Evolutionary conservation across 2,329 filamentous ascomycete species (phyloP).

Genomic region (Taxawa tesnikishii): DNA sequence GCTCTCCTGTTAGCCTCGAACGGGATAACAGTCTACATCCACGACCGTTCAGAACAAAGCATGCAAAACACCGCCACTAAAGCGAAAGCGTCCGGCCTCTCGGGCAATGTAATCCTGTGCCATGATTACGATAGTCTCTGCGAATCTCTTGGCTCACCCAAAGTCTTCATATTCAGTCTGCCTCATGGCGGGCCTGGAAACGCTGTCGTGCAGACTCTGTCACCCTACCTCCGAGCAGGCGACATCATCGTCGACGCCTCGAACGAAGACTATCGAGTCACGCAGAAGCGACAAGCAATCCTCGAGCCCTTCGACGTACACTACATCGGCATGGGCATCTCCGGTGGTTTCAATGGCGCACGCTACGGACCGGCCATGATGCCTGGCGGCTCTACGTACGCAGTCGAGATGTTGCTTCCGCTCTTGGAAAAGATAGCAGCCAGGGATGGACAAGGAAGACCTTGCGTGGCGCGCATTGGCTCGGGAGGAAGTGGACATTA

Average conservation of each 20-base stretch:
- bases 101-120: slow-evolving; percentile 20
- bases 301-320: slow-evolving; percentile 35
- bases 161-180: slow-evolving; percentile 32
- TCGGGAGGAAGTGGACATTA: slow-evolving; percentile 45
- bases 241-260: slow-evolving; percentile 48
- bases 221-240: slow-evolving; percentile 32
- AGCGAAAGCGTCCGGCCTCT: slow-evolving; percentile 11
- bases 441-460: slow-evolving; percentile 35
- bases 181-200: slow-evolving; percentile 21
- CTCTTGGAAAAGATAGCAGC: slow-evolving; percentile 41
- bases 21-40: slow-evolving; percentile 29
- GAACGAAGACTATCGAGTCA: slow-evolving; percentile 45
- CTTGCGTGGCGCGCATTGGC: slow-evolving; percentile 41
- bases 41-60: slow-evolving; percentile 25
- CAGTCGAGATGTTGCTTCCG: slow-evolving; percentile 38
- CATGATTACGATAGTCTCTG: slow-evolving; percentile 25
- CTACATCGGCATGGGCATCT: slow-evolving; percentile 47
- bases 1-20: slow-evolving; percentile 33
- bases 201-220: slow-evolving; percentile 17
- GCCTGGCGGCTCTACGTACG: slow-evolving; percentile 39
- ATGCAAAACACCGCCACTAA: slow-evolving; percentile 16
- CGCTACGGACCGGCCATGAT: slow-evolving; percentile 43
- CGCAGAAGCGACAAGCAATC: slow-evolving; percentile 39
- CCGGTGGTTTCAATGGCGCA: slow-evolving; percentile 46
- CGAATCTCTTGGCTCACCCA: slow-evolving; percentile 17